Base-by-base conservation (phyloP, 192 early-diverging fungal species). In the Lunasporangiospora selenospora region DNA sequence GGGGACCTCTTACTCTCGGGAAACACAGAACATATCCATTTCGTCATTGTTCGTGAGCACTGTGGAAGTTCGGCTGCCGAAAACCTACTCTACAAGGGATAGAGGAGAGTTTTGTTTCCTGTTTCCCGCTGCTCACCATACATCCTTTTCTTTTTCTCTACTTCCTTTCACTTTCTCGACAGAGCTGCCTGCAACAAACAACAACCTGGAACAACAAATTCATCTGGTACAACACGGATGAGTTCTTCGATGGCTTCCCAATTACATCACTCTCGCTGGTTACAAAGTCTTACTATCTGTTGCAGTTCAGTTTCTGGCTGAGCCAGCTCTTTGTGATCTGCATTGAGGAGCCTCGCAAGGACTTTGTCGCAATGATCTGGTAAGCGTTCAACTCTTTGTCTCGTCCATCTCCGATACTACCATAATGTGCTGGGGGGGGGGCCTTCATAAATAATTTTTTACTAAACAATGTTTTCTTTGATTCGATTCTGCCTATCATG, bases 271-370 rank as follows among this genome's bases (percentile, higher is more conserved):
- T 90, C 44, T 76, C 85, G 4, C 40, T 62, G 34, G 59, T 84
- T 32, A 83, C 87, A 60, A 92, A 92, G 67, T 82, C 77, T 45
- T 92, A 92, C 62, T 92, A 92, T 57, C 66, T 88, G 57, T 75
- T 88, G 24, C 89, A 92, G 51, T 79, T 89, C 53, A 84, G 83
- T 13, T 90, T 92, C 75, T 92, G 89, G 89, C 63, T 92, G 55
- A 89, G 91, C 62, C 91, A 92, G 73, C 67, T 89, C 34, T 91
- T 90, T 81, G 87, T 88, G 4, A 54, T 92, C 31, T 65, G 88
- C 51, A 81, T 90, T 45, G 89, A 92, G 47, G 85, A 90, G 57
- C 80, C 76, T 15, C 84, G 91, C 65, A 90, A 90, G 65, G 89
- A 92, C 63, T 87, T 85, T 76, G 44, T 79, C 21, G 88, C 81